A percentile compares a stretch with the other conserved stretches of the same genome.
These are phyloP conservation scores for Hypholoma sublateritium DNA, from an alignment of 768 basidiomycete species.

Conservation along the genomic window DNA sequence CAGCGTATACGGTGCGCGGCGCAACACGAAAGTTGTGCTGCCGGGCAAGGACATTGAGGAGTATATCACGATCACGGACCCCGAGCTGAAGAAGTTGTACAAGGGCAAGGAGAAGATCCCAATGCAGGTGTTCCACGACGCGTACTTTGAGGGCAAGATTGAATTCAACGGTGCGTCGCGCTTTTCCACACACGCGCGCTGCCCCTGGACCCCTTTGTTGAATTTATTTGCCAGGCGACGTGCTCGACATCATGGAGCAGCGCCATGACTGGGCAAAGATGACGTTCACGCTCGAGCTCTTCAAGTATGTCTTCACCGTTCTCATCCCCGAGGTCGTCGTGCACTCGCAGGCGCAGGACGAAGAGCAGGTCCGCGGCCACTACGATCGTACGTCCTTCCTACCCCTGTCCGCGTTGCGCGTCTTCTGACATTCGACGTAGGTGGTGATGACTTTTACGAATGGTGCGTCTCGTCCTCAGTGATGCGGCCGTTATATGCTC, in stretches of 20 bases:
- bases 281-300: conserved; percentile 85
- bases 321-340: conserved; percentile 92
- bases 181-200: conserved; percentile 1
- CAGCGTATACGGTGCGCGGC: conserved; percentile 77
- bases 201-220: conserved; percentile 9
- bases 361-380: conserved; percentile 93
- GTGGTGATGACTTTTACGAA: conserved; percentile 94
- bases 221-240: conserved; percentile 62
- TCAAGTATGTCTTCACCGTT: conserved; percentile 88
- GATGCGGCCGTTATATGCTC: neutral
- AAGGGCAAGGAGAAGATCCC: conserved; percentile 89
- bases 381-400: conserved; percentile 73
- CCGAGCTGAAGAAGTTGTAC: conserved; percentile 77
- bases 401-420: neutral
- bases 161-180: conserved; percentile 83
- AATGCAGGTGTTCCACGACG: conserved; percentile 97
- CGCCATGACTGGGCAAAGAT: conserved; percentile 96
- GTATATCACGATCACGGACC: conserved; percentile 90
- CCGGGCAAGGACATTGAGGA: conserved; percentile 86
- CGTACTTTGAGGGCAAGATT: conserved; percentile 94
- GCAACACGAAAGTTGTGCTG: conserved; percentile 81
- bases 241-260: conserved; percentile 90
- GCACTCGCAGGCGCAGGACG: conserved; percentile 90
- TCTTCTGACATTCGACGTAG: conserved; percentile 28
- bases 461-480: conserved; percentile 49